phyloP scores from a whole-genome alignment of 2,329 filamentous ascomycete genomes.

The Camptophora hylomeconis region DNA sequence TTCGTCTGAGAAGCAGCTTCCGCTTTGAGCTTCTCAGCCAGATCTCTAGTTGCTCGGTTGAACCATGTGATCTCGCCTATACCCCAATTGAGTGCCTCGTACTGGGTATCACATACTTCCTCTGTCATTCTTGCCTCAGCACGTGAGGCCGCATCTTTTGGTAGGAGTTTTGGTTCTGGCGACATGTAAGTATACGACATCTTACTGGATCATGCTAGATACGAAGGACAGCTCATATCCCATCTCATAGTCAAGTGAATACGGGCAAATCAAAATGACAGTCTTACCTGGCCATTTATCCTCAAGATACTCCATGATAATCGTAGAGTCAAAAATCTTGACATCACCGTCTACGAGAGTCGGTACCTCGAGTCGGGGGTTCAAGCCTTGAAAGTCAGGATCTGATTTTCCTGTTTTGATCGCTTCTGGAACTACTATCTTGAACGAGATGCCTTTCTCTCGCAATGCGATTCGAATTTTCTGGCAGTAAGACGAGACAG shows the following conservation, averaged over 20 bases:
- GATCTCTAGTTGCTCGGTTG: constrained; percentile 5
- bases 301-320: constrained; percentile 9
- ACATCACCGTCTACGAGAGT: constrained; percentile 4
- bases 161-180: constrained; percentile 2
- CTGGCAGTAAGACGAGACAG: constrained; percentile 6
- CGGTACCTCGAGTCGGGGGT: constrained; percentile 6
- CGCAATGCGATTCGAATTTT: constrained; percentile 8
- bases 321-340: constrained; percentile 8
- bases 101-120: constrained; percentile 6
- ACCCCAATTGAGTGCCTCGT: constrained; percentile 8
- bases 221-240: too few species aligned
- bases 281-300: constrained; percentile 8
- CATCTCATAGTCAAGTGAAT: too few species aligned
- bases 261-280: too few species aligned
- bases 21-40: constrained; percentile 1
- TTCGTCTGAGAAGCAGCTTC: constrained; percentile 2
- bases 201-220: too few species aligned
- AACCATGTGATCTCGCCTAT: constrained; percentile 5
- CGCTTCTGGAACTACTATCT: constrained; percentile 1
- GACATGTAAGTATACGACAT: too few species aligned
- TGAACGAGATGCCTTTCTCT: constrained; percentile 6
- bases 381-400: constrained; percentile 1
- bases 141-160: constrained; percentile 3
- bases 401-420: neutral
- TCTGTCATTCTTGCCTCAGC: constrained; percentile 9